phyloP scores from a whole-genome alignment of 192 early-diverging fungal species.

The Coemansia nantahalensis region DNA sequence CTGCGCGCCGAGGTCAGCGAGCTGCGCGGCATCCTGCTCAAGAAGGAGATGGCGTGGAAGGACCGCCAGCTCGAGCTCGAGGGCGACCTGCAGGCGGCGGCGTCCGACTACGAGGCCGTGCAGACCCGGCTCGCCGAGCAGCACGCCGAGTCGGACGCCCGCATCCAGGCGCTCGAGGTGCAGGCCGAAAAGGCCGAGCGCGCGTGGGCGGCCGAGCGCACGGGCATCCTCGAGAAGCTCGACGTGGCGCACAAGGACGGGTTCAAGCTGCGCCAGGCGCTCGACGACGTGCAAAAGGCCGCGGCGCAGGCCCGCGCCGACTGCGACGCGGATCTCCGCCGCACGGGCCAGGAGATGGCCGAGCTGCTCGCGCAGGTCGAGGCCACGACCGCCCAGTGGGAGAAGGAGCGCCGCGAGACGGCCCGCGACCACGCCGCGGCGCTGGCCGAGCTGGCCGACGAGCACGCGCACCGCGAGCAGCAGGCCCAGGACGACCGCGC shows the following conservation, averaged over 20 bases:
- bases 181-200: conserved; percentile 20
- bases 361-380: conserved; percentile 14
- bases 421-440: conserved; percentile 18
- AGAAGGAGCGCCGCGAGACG: conserved; percentile 24
- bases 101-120: conserved; percentile 36
- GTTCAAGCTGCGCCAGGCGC: conserved; percentile 38
- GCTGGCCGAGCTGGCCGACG: conserved; percentile 20
- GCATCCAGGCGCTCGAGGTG: conserved; percentile 10
- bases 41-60: conserved; percentile 45
- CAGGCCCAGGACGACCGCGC: conserved; percentile 20
- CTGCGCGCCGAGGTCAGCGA: conserved; percentile 37
- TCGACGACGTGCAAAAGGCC: conserved; percentile 29
- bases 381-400: conserved; percentile 10
- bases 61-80: conserved; percentile 31
- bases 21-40: conserved; percentile 41
- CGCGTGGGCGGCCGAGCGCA: conserved; percentile 35
- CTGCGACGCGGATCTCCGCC: conserved; percentile 30
- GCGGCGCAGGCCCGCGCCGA: conserved; percentile 29
- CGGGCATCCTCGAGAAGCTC: conserved; percentile 34
- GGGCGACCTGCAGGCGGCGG: conserved; percentile 33
- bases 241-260: conserved; percentile 48
- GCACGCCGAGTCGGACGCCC: conserved; percentile 7
- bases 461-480: conserved; percentile 19
- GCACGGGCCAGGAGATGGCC: conserved; percentile 21
- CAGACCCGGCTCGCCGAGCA: conserved; percentile 20